Base-by-base conservation (phyloP, 345 rosid species). In the Hypericum perforatum region DNA sequence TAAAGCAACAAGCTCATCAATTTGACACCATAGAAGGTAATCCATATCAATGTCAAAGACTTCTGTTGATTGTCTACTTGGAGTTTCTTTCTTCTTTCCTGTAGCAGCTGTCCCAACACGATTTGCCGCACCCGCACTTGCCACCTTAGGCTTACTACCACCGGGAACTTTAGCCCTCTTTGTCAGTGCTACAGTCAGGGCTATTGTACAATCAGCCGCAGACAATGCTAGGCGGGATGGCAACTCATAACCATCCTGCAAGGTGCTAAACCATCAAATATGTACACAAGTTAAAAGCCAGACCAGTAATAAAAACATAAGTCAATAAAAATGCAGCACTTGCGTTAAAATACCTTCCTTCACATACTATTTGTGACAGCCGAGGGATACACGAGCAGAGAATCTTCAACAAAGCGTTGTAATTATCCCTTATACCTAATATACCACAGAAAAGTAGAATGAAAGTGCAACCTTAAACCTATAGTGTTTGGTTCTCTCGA, bases 191-290 rank as follows among this genome's bases (percentile, higher is more conserved):
- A 75, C 80, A 39, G 79, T 82, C 40, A 90, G 55, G 37, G 95
- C 65, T 60, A 90, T 65, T 46, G 78, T 71, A 62, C 97, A 90
- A 71, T 90, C 97, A 55, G 97, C 94, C 77, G 94, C 97, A 51
- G 83, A 68, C 52, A 86, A 60, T 54, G 95, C 66, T 44, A 90
- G 95, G 56, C 95, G 88, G 52, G 94, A 82, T 6, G 97, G 95
- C 64, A 90, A 69, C 78, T 84, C 95, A 63, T 67, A 71, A 57
- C 92, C 87, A 70, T 74, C 88, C 73, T 76, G 82, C 69, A 77
- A 68, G 72, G 61, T 60, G 73, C 97, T 86, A 68, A 49, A 69
- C 16, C 69, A 64, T 46, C 36, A 62, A 62, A 45, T 37, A 7
- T 13, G 1, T 51, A 38, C 38, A 14, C 11, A 39, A 36, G 43